These are phyloP conservation scores for Beauveria sp. DNA, from an alignment of 2,329 filamentous ascomycete genomes.

Conservation along the genomic window DNA sequence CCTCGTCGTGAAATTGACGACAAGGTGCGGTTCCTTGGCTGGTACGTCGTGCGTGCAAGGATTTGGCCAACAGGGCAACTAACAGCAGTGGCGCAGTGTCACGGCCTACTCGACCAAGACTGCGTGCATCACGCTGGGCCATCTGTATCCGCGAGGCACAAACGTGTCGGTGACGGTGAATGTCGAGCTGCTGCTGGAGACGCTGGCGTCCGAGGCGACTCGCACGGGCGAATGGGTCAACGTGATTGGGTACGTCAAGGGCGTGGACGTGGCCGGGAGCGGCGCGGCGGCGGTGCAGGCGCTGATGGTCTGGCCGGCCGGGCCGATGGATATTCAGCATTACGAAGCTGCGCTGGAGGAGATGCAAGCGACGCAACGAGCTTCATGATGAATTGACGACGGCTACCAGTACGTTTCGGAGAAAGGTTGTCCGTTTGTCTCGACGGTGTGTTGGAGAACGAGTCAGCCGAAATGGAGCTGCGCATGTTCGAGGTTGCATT, in stretches of 20 bases:
- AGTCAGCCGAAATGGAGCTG: not conserved
- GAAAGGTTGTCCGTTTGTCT: not conserved
- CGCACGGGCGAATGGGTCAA: constrained; percentile 82
- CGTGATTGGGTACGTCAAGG: constrained; percentile 69
- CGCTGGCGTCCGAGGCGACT: constrained; percentile 54
- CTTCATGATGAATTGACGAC: not conserved
- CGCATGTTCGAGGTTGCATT: not conserved
- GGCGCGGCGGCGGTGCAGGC: constrained; percentile 53
- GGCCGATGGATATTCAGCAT: constrained; percentile 59
- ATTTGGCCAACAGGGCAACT: not conserved
- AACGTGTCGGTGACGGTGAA: constrained; percentile 54
- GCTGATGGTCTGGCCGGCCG: constrained; percentile 69
- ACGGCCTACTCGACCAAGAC: constrained; percentile 41
- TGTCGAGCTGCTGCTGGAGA: constrained; percentile 61
- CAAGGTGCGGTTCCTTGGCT: constrained; percentile 91
- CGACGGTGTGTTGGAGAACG: not conserved
- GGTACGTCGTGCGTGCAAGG: constrained; percentile 47
- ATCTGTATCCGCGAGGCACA: constrained; percentile 48
- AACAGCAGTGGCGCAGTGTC: constrained; percentile 31
- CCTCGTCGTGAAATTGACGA: constrained; percentile 43
- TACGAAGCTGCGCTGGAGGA: constrained; percentile 57
- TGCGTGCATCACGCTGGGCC: constrained; percentile 59
- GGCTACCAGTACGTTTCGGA: not conserved
- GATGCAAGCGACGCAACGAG: not conserved
- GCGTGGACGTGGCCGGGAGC: constrained; percentile 1